phyloP scores from a whole-genome alignment of 768 basidiomycete species.

The Chalciporus piperatus region DNA sequence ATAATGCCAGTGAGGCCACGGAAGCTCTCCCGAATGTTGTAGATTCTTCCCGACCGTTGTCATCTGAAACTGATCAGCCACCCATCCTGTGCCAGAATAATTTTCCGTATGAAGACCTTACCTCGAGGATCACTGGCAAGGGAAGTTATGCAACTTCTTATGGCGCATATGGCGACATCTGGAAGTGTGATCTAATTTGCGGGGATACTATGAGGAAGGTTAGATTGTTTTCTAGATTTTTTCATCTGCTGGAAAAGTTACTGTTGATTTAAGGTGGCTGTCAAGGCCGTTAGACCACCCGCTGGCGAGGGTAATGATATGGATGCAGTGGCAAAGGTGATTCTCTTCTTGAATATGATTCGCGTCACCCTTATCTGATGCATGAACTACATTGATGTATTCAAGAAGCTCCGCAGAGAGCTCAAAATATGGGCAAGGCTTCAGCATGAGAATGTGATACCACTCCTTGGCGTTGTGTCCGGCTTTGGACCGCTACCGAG shows the following conservation, averaged over 20 bases:
- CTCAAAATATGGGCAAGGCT: conserved; percentile 2
- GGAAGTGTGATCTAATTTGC: neutral
- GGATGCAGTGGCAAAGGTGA: neutral
- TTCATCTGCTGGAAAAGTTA: neutral
- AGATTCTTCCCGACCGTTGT: too few species aligned
- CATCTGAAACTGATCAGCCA: neutral
- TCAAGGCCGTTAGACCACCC: neutral
- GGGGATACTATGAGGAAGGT: neutral
- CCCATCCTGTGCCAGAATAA: neutral
- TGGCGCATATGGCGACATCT: conserved; percentile 5
- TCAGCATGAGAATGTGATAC: conserved; percentile 24
- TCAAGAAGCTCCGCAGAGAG: neutral
- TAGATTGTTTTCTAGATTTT: too few species aligned
- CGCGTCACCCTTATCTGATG: neutral
- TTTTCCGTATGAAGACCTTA: neutral
- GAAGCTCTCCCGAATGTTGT: too few species aligned
- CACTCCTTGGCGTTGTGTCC: conserved; percentile 14
- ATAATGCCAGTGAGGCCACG: neutral
- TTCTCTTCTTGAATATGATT: too few species aligned
- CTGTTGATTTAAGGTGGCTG: neutral
- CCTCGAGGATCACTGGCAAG: neutral
- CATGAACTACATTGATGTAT: too few species aligned
- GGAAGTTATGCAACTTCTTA: neutral
- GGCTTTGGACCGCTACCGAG: conserved; percentile 21
- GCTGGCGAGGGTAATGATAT: neutral